These are phyloP conservation scores for Coemansia sp. DNA, from an alignment of 192 early-diverging fungal genomes.

Conservation along the genomic window DNA sequence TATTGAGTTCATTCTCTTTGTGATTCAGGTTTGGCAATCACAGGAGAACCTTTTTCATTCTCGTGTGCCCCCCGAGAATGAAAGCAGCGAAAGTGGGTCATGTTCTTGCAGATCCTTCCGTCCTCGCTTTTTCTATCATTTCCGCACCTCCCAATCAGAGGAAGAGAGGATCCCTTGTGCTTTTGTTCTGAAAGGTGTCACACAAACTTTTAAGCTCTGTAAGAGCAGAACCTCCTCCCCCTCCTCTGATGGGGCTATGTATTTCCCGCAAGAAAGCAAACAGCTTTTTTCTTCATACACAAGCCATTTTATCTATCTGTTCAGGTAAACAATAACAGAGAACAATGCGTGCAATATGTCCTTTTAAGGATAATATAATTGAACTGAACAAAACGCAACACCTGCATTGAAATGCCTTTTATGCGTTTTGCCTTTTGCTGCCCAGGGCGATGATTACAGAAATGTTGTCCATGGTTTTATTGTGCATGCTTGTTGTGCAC, in stretches of 20 bases:
- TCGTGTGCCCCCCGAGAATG: too few species aligned
- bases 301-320: background rate
- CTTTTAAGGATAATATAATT: background rate
- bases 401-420: background rate
- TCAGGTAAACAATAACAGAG: background rate
- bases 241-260: too few species aligned
- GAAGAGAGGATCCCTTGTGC: too few species aligned
- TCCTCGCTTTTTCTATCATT: too few species aligned
- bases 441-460: background rate
- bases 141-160: conserved; percentile 1
- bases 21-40: too few species aligned
- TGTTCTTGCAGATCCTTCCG: too few species aligned
- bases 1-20: too few species aligned
- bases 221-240: too few species aligned
- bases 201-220: conserved; percentile 2
- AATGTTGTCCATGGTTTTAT: background rate
- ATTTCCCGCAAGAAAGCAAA: too few species aligned
- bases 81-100: too few species aligned
- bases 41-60: too few species aligned
- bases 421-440: background rate
- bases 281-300: background rate
- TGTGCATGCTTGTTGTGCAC: background rate
- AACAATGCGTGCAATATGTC: background rate
- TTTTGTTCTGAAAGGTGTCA: background rate
- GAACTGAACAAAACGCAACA: background rate